Evolutionary conservation across 495 filamentous ascomycete genomes (phyloP), one percentile per base, ranked within the genome.

Genomic region (Lophiotrema nucula): DNA sequence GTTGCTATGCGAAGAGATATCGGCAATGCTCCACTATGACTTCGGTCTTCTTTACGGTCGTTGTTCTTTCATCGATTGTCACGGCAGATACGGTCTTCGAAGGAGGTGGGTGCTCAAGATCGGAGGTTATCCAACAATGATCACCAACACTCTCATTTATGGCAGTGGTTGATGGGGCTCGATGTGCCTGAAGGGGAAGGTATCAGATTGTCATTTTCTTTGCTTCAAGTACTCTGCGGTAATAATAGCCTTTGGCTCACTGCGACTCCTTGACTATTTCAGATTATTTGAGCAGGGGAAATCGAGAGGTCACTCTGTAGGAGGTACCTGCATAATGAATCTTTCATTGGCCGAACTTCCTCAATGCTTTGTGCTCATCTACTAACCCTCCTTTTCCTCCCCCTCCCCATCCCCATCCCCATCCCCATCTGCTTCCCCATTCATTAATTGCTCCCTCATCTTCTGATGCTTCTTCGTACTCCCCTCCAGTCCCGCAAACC

Each of bases 401-500:
- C 19, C 19, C 39, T 43, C 6, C 39, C 19, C 44, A 13, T 47
- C 44, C 12, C 22, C 28, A 13, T 25, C 44, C 11, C 11, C 33
- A 23, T 19, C 35, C 16, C 35, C 45, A 10, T 22, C 45, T 18
- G 23, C 25, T 15, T 47, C 47, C 31, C 19, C 23, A 49, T 50
- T 26, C 2, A 24, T 41, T 33, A 10, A 43, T 21, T 44, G 18
- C 13, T 51, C 19, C 41, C 21, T 19, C 33, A 53, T 64, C 38
- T 49, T 23, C 24, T 35, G 8, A 47, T 62, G 56, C 45, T 45
- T 47, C 54, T 57, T 61, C 21, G 44, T 44, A 56, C 67, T 71
- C 10, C 70, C 70, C 53, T 73, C 69, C 46, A 73, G 42, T 26
- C 69, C 70, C 5, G 52, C 53, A 22, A 64, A 28, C 45, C 45